Percentiles rank a stretch among this genome's conserved stretches.
phyloP scores from a whole-genome alignment of 306 rosid genomes.

The Cercis canadensis region DNA sequence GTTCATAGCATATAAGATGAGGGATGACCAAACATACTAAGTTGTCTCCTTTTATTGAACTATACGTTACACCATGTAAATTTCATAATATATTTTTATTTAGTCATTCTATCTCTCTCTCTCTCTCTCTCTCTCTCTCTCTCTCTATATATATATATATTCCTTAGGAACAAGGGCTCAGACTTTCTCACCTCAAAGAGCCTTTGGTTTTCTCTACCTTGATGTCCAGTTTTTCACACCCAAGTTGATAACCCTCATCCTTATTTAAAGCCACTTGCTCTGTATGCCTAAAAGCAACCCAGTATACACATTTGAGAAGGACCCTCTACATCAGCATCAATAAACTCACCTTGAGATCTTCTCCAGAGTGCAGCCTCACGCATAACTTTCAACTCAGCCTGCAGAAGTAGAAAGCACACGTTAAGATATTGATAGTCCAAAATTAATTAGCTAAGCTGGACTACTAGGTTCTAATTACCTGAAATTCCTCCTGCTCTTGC shows the following conservation, averaged over 20 bases:
- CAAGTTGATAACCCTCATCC: neutral
- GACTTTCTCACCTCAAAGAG: slow-evolving; percentile 3
- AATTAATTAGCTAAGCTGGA: slow-evolving; percentile 20
- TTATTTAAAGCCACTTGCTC: slow-evolving; percentile 55
- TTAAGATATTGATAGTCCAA: slow-evolving; percentile 22
- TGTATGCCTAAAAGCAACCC: slow-evolving; percentile 13
- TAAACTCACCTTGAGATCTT: slow-evolving; percentile 74
- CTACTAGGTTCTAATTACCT: slow-evolving; percentile 51
- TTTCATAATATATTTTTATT: too few relatives aligned
- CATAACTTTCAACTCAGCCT: slow-evolving; percentile 84
- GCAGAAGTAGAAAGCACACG: slow-evolving; percentile 32
- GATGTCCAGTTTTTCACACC: slow-evolving; percentile 14
- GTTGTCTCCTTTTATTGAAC: too few relatives aligned
- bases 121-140: too few relatives aligned
- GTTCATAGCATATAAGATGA: too few relatives aligned
- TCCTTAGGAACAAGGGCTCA: neutral
- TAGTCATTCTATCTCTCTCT: too few relatives aligned
- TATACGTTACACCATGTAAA: too few relatives aligned
- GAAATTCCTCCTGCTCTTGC: slow-evolving; percentile 80
- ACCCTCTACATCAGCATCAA: slow-evolving; percentile 30
- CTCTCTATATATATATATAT: too few relatives aligned
- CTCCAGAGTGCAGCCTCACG: slow-evolving; percentile 95
- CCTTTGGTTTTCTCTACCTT: slow-evolving; percentile 21
- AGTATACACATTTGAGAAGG: slow-evolving; percentile 17
- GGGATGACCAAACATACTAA: too few relatives aligned